Evolutionary conservation across 2,329 filamentous ascomycete species (phyloP), one percentile per base, ranked within the genome.

Genomic region (Pseudopithomyces maydicus): DNA sequence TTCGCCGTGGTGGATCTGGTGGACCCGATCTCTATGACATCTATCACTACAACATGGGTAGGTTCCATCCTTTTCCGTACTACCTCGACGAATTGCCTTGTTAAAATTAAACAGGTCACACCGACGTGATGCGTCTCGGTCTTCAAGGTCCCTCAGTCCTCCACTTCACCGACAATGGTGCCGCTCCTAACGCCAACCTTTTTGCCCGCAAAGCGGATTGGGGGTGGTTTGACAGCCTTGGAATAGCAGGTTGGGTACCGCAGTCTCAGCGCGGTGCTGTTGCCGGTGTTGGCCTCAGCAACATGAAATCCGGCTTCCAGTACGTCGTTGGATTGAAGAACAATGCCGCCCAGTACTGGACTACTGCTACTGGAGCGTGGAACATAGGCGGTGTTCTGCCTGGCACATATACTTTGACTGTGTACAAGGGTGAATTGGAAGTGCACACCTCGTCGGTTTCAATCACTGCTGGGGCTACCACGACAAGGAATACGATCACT

Each of bases 371-470:
- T 63, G 45, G 67, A 11, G 76, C 76, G 6, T 89, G 85, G 74
- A 86, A 79, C 11, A 87, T 85, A 0, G 84, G 85, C 0, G 78
- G 81, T 55, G 88, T 88, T 82, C 85, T 85, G 56, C 83, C 85
- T 0, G 86, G 86, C 15, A 85, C 83, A 0, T 88, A 88, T 72
- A 87, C 84, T 22, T 84, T 87, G 81, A 81, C 85, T 8, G 80
- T 88, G 45, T 86, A 86, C 71, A 83, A 85, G 65, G 80, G 76
- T 22, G 66, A 69, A 45, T 63, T 69, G 15, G 66, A 69, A 44
- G 66, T 69, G 7, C 65, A 67, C 44, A 67, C 78, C 2, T 74
- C 75, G 36, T 76, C 73, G 20, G 55, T 70, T 7, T 58, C 61
- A 0, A 80, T 86, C 42, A 76, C 75, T 5, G 80, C 81, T 2